phyloP scores from a whole-genome alignment of 202 grass and related monocot species.

The Musa balbisiana region DNA sequence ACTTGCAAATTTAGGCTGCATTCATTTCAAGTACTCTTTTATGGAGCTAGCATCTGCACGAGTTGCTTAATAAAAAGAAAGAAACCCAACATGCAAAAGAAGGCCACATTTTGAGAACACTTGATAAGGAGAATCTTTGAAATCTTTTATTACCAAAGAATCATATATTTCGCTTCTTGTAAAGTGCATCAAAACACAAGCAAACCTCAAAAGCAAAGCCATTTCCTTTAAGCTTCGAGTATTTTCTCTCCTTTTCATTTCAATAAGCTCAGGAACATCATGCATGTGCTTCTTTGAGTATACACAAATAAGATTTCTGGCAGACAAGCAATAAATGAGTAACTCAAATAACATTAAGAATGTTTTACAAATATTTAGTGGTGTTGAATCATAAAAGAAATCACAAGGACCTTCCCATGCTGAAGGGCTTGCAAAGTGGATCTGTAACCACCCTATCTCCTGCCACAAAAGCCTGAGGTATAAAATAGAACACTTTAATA shows the following conservation, averaged over 20 bases:
- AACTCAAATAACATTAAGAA: conserved; percentile 2
- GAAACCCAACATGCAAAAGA: too few relatives aligned
- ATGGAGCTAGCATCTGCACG: too few relatives aligned
- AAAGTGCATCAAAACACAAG: conserved; percentile 8
- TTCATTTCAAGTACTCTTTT: too few relatives aligned
- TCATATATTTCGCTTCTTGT: background rate
- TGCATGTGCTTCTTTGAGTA: conserved; percentile 98
- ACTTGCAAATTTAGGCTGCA: too few relatives aligned
- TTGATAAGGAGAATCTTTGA: background rate
- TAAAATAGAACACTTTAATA: conserved; percentile 2
- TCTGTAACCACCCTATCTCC: conserved; percentile 90
- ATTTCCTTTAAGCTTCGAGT: conserved; percentile 97
- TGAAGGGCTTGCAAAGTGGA: conserved; percentile 97
- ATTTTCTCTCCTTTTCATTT: conserved; percentile 92
- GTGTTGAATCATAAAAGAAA: conserved; percentile 23
- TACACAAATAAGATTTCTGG: conserved; percentile 88
- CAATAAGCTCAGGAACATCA: conserved; percentile 80
- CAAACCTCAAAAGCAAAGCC: conserved; percentile 91
- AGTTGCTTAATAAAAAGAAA: too few relatives aligned
- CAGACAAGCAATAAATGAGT: conserved; percentile 17
- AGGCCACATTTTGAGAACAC: background rate
- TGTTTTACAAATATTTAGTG: background rate
- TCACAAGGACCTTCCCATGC: conserved; percentile 85
- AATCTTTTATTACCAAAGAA: background rate
- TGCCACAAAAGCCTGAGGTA: conserved; percentile 75